These are phyloP conservation scores for Rutstroemia sydowiana DNA, from an alignment of 2,329 filamentous ascomycete species.

Conservation along the genomic window DNA sequence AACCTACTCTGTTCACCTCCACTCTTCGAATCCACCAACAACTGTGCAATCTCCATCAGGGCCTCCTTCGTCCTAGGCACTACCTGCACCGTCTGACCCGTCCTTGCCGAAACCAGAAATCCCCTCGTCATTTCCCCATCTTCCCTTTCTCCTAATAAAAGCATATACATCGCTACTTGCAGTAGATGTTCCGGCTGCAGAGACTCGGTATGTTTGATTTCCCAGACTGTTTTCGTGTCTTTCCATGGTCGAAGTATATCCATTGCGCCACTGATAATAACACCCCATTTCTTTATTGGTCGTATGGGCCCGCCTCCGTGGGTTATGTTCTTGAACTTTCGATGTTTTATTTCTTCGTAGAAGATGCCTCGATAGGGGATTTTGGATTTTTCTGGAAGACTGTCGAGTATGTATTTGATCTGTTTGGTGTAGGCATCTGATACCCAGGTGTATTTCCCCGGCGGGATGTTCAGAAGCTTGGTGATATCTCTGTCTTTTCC, in stretches of 20 bases:
- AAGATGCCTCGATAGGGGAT: background rate
- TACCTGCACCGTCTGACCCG: conserved; percentile 5
- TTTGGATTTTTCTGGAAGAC: background rate
- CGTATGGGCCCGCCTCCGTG: background rate
- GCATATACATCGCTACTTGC: conserved; percentile 3
- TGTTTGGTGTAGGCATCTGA: background rate
- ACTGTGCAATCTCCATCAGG: background rate
- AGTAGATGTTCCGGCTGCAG: background rate
- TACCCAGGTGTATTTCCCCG: background rate
- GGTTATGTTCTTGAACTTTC: background rate
- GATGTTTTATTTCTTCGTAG: background rate
- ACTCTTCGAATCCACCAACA: conserved; percentile 1
- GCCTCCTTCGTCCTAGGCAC: background rate
- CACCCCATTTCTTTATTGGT: background rate
- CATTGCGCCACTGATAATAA: background rate
- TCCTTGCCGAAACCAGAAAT: conserved; percentile 2
- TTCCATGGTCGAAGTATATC: conserved; percentile 2
- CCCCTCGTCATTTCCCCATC: background rate
- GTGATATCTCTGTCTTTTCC: background rate
- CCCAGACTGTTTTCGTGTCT: background rate
- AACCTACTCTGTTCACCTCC: background rate
- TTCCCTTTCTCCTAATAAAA: too few relatives aligned
- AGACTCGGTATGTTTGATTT: conserved; percentile 3
- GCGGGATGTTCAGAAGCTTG: background rate
- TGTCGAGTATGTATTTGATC: background rate